These are phyloP conservation scores for Cenchrus americanus DNA, from an alignment of 176 grass and related monocot genomes.

Conservation along the genomic window DNA sequence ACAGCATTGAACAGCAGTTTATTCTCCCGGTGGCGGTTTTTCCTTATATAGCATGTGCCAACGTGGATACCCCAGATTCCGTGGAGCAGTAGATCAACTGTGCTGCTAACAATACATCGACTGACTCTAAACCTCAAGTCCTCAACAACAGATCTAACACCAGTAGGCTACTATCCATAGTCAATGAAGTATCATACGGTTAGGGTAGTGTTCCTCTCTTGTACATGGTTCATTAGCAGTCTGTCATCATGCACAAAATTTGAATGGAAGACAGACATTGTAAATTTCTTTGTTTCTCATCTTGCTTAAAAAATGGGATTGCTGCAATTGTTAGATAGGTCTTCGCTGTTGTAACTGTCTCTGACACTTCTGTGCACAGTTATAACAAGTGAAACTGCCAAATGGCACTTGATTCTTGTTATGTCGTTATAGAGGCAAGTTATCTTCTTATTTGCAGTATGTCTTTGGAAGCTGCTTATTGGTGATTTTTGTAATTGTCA, in stretches of 20 bases:
- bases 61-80: slow-evolving; percentile 17
- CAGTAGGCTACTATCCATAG: slow-evolving; percentile 30
- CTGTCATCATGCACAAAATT: slow-evolving; percentile 42
- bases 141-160: slow-evolving; percentile 27
- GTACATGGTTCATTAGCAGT: slow-evolving; percentile 40
- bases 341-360: slow-evolving; percentile 23
- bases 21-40: slow-evolving; percentile 27
- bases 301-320: slow-evolving; percentile 13
- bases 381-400: not conserved
- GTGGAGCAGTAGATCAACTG: not conserved
- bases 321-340: slow-evolving; percentile 21
- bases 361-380: not conserved
- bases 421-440: not conserved
- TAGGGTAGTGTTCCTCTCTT: slow-evolving; percentile 24
- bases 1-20: slow-evolving; percentile 16
- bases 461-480: not conserved
- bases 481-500: too few relatives aligned
- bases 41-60: slow-evolving; percentile 34
- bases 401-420: slow-evolving; percentile 10
- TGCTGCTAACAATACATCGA: slow-evolving; percentile 46
- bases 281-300: slow-evolving; percentile 14
- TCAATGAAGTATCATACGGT: slow-evolving; percentile 5
- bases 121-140: slow-evolving; percentile 1
- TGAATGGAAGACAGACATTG: slow-evolving; percentile 25
- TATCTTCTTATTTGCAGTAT: not conserved